Conservation (phyloP, 768 basidiomycete genomes). For the Auricularia sp. region DNA sequence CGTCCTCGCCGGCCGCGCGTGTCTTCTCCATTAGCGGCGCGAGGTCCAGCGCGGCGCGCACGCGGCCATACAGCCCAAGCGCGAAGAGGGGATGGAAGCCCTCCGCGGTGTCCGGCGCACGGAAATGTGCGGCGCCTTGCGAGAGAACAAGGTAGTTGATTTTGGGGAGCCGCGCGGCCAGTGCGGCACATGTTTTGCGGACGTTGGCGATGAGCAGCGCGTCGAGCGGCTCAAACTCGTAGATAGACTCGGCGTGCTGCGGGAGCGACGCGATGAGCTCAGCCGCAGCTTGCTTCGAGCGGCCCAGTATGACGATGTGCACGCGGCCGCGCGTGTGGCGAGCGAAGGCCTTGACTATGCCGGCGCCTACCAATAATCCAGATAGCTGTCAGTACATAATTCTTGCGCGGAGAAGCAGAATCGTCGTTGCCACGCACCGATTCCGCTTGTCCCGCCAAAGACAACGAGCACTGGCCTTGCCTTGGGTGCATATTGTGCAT, state of each 20-base stretch:
- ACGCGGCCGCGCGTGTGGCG: not conserved
- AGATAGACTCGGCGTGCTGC: not conserved
- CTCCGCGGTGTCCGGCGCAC: slow-evolving; percentile 33
- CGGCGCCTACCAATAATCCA: not conserved
- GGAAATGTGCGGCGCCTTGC: slow-evolving; percentile 29
- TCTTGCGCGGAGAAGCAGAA: no score
- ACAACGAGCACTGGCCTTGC: slow-evolving; percentile 6
- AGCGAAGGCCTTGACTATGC: not conserved
- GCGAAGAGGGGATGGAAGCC: slow-evolving; percentile 36
- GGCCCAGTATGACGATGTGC: not conserved
- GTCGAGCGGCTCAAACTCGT: slow-evolving; percentile 9
- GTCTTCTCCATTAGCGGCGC: slow-evolving; percentile 35
- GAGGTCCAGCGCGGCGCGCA: slow-evolving; percentile 37
- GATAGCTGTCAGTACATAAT: no score
- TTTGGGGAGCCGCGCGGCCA: slow-evolving; percentile 22
- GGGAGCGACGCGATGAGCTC: not conserved
- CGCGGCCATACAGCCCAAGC: slow-evolving; percentile 41
- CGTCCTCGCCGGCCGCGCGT: slow-evolving; percentile 36
- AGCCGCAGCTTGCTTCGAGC: not conserved
- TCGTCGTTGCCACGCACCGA: not conserved
- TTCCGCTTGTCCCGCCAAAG: slow-evolving; percentile 9
- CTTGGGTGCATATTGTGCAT: slow-evolving; percentile 1
- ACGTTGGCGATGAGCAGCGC: slow-evolving; percentile 4
- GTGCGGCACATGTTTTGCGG: not conserved
- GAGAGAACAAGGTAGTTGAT: slow-evolving; percentile 45